Conservation (phyloP, 179 eudicot genomes). For the Spergularia azorica region DNA sequence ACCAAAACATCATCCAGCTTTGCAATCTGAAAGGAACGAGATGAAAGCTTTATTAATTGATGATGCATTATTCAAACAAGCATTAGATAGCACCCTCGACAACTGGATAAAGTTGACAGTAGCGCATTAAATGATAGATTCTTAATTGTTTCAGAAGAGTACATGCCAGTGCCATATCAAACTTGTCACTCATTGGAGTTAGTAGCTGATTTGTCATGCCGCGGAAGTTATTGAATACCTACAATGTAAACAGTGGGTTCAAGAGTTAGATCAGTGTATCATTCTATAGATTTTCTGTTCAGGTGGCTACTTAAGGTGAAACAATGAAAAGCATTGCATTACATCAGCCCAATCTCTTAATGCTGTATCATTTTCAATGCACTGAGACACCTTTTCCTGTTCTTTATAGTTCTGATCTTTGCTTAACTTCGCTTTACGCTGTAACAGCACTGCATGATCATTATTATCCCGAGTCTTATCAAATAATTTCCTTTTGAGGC, state of each 20-base stretch:
- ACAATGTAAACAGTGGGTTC: conserved; percentile 30
- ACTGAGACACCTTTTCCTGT: conserved; percentile 24
- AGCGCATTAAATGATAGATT: neutral
- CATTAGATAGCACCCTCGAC: conserved; percentile 1
- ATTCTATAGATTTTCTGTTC: conserved; percentile 8
- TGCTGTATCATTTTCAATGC: conserved; percentile 29
- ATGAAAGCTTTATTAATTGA: neutral
- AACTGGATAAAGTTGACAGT: neutral
- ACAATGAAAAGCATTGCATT: conserved; percentile 31
- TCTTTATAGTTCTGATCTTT: conserved; percentile 33
- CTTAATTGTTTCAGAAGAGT: conserved; percentile 16
- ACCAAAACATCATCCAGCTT: conserved; percentile 52
- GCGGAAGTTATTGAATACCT: conserved; percentile 62
- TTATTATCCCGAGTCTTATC: conserved; percentile 30
- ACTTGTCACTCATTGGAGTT: conserved; percentile 48
- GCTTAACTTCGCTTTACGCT: conserved; percentile 40
- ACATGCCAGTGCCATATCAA: conserved; percentile 55
- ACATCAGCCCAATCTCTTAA: conserved; percentile 55
- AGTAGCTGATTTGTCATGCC: conserved; percentile 41
- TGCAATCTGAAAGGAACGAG: conserved; percentile 45
- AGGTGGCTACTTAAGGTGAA: conserved; percentile 11
- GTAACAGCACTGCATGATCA: conserved; percentile 32
- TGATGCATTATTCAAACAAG: conserved; percentile 1
- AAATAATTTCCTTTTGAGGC: conserved; percentile 50
- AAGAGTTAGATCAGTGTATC: conserved; percentile 10